Base-by-base conservation (phyloP, 306 rosid species). In the Benincasa hispida region DNA sequence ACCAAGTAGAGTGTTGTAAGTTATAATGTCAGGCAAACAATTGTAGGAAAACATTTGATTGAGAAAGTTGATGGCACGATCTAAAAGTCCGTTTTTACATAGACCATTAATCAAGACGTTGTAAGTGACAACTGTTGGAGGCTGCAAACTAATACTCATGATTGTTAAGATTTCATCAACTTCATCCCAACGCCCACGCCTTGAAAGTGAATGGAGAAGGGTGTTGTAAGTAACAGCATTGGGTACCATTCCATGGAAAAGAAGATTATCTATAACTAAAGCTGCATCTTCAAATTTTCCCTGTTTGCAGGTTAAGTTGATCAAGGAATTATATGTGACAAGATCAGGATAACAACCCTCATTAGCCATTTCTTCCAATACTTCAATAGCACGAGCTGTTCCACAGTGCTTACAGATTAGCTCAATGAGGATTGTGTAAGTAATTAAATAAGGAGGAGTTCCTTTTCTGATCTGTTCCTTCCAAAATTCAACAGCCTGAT, bases 311-410 rank as follows among this genome's bases (percentile, higher is more conserved):
- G 86, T 87, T 65, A 81, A 81, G 82, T 87, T 90, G 57, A 91
- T 62, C 59, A 93, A 91, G 82, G 87, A 87, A 76, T 93, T 93
- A 87, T 88, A 90, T 9, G 89, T 88, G 47, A 85, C 39, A n/a
- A 90, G 86, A 84, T 93, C 96, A 18, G 97, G 98, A 77, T 78
- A 85, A 79, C 98, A 93, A 21, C 97, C 97, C 80, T 91, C 97
- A 79, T 62, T 78, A 50, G 86, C 91, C 81, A 91, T 77, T 76
- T 91, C 97, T 78, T 90, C 98, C 82, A 93, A 82, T 50, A 91
- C 92, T 86, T 87, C 94, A 45, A 90, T 81, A 75, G 94, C 97
- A 45, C 32, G 84, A 69, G 54, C 77, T 35, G 86, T 76, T 47
- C 98, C 98, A 63, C 85, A 62, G 75, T 86, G 82, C 84, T 48